These are phyloP conservation scores for Talaromyces albobiverticillius DNA, from an alignment of 2,329 filamentous ascomycete genomes.

Conservation along the genomic window DNA sequence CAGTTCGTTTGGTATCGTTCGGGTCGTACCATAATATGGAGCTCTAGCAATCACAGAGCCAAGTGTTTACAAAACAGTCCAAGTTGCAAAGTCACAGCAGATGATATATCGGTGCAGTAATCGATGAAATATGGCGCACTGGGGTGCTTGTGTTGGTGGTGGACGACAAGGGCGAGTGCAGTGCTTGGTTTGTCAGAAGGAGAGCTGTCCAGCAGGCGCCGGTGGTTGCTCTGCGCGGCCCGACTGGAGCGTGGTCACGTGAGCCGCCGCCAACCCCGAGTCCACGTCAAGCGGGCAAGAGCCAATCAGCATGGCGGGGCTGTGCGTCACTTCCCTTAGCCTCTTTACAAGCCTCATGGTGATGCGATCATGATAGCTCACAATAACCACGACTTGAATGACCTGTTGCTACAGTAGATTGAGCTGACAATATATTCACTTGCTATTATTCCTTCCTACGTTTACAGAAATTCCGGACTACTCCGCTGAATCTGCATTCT, in stretches of 20 bases:
- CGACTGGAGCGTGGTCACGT: constrained; percentile 1
- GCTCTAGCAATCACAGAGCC: constrained; percentile 6
- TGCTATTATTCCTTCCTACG: too few relatives aligned
- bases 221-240: not conserved
- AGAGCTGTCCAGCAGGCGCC: not conserved
- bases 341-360: not conserved
- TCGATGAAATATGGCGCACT: not conserved
- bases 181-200: constrained; percentile 3
- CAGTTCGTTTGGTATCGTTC: not conserved
- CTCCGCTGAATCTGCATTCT: too few relatives aligned
- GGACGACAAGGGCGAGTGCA: not conserved
- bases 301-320: constrained; percentile 10
- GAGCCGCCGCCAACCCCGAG: constrained; percentile 3
- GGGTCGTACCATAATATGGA: constrained; percentile 13
- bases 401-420: too few relatives aligned
- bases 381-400: too few relatives aligned
- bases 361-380: not conserved
- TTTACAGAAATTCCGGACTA: too few relatives aligned
- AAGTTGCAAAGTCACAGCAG: not conserved
- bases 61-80: not conserved
- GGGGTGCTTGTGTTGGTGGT: not conserved
- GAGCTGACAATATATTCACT: too few relatives aligned
- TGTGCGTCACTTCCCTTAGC: constrained; percentile 9
- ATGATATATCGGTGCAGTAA: not conserved
- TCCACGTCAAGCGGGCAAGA: constrained; percentile 1